Conservation (phyloP, 306 rosid species). For the Quercus ilex region DNA sequence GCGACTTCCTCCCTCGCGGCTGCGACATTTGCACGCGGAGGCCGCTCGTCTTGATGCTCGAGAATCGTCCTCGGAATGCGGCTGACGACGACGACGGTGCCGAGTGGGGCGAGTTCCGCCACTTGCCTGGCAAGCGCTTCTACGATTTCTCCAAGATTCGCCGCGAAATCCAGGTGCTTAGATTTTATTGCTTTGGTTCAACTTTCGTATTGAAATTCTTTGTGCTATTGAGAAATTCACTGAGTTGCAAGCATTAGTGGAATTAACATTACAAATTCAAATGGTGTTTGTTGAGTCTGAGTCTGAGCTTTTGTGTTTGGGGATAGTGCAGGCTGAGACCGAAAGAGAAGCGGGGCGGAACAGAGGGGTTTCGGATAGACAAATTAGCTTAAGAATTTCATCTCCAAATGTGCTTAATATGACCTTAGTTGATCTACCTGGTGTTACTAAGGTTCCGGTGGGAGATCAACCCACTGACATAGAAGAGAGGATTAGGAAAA, state of each 20-base stretch:
- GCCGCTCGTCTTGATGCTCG: constrained; percentile 81
- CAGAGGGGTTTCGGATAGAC: constrained; percentile 96
- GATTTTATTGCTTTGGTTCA: background rate
- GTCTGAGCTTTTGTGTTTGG: background rate
- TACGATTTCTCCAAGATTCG: constrained; percentile 79
- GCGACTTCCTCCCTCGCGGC: constrained; percentile 97
- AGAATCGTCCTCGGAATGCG: constrained; percentile 21
- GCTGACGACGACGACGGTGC: constrained; percentile 43
- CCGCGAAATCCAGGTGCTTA: constrained; percentile 80
- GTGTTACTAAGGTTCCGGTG: constrained; percentile 96
- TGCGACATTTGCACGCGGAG: constrained; percentile 88
- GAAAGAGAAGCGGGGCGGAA: constrained; percentile 92
- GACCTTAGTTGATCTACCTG: constrained; percentile 97
- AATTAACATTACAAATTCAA: too few species aligned
- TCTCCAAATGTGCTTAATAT: constrained; percentile 97
- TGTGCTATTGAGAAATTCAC: background rate
- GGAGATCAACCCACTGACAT: constrained; percentile 98
- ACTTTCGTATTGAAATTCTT: background rate
- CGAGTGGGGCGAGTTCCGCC: constrained; percentile 95
- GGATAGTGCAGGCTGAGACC: constrained; percentile 61
- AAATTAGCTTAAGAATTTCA: constrained; percentile 86
- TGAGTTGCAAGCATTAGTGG: background rate
- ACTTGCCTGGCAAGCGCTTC: constrained; percentile 65
- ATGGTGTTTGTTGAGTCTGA: too few species aligned
- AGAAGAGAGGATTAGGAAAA: constrained; percentile 90